Percentiles rank a stretch among this genome's conserved stretches.
phyloP scores from a whole-genome alignment of 257 asterid genomes.

The Nicotiana sylvestris region DNA sequence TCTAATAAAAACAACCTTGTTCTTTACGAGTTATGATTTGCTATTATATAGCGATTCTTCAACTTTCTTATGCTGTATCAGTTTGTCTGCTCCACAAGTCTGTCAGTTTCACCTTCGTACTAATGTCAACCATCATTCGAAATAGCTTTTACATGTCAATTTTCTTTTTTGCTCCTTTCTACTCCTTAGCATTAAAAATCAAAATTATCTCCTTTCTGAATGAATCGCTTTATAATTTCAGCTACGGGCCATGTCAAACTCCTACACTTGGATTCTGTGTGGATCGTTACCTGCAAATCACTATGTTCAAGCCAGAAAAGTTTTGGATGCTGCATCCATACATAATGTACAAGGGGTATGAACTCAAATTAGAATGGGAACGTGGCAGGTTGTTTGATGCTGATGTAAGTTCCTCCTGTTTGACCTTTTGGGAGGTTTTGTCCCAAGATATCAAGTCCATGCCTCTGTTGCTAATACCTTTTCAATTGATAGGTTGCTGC shows the following conservation, averaged over 20 bases:
- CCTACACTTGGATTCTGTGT: constrained; percentile 94
- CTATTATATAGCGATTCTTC: neutral
- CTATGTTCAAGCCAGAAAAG: constrained; percentile 75
- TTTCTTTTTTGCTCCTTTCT: neutral
- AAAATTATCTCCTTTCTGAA: neutral
- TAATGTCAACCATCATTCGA: neutral
- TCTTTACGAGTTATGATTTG: neutral
- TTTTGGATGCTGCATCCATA: constrained; percentile 80
- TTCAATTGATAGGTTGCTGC: constrained; percentile 46
- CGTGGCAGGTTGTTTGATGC: constrained; percentile 75
- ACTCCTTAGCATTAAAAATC: neutral
- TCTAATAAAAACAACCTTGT: neutral
- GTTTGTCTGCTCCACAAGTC: neutral
- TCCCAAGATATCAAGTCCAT: neutral
- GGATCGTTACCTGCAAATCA: constrained; percentile 78
- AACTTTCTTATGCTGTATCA: neutral
- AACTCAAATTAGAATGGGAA: constrained; percentile 82
- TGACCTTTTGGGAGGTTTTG: neutral
- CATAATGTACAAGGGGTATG: constrained; percentile 66
- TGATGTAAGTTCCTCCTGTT: constrained; percentile 46
- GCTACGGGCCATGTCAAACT: constrained; percentile 94
- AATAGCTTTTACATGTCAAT: neutral
- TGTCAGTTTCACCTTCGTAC: neutral
- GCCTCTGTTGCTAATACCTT: constrained; percentile 21
- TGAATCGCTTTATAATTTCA: constrained; percentile 34